phyloP scores from a whole-genome alignment of 441 rosid species.

The Sinapis alba region DNA sequence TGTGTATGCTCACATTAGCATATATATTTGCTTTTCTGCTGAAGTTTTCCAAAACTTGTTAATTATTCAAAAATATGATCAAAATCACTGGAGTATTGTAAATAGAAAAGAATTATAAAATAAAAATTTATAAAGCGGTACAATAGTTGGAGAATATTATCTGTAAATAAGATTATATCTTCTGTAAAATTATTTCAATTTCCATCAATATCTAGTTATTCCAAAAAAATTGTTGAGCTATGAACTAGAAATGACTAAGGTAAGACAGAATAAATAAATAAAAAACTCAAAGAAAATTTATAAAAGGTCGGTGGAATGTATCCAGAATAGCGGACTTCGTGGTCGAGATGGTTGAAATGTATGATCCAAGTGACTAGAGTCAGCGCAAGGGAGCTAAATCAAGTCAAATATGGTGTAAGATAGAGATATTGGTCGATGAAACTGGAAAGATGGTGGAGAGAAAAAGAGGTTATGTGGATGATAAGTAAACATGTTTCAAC shows the following conservation, averaged over 20 bases:
- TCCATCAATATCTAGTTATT: neutral
- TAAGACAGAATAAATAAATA: neutral
- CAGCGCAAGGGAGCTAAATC: neutral
- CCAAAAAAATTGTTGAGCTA: neutral
- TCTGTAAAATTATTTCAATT: neutral
- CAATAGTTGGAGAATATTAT: neutral
- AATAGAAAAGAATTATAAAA: neutral
- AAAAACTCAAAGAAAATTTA: neutral
- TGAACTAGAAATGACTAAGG: neutral
- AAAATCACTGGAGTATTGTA: neutral
- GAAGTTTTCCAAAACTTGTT: neutral
- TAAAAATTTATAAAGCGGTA: neutral
- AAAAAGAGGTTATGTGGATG: neutral
- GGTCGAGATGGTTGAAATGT: neutral
- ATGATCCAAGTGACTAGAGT: neutral
- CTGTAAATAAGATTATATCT: neutral
- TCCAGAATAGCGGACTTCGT: neutral
- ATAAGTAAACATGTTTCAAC: neutral
- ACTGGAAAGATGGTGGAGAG: neutral
- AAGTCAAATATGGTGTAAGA: neutral
- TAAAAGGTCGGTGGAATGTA: neutral
- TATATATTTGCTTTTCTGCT: neutral
- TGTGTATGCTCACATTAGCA: neutral
- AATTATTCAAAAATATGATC: neutral
- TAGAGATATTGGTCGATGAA: neutral